Evolutionary conservation across 2,329 filamentous ascomycete genomes (phyloP), one percentile per base, ranked within the genome.

Genomic region (Microsporum audouinii): DNA sequence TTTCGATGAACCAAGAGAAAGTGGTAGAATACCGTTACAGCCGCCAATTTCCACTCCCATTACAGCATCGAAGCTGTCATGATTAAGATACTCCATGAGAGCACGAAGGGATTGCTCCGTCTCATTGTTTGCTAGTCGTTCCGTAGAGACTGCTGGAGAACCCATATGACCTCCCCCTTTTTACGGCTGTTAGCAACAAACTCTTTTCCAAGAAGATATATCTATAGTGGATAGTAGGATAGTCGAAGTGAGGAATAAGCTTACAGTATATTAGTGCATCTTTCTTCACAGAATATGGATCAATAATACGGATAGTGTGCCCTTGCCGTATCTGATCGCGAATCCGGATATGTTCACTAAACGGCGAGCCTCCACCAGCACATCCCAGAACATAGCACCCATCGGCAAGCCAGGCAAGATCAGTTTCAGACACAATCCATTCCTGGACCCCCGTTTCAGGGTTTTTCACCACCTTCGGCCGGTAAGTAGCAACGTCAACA

Each of bases 11-110:
- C 82, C 82, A 3, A 84, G 71, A 2, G 84, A 76, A 71, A 86
- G 74, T 6, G 80, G 79, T 64, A 83, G 79, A 6, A 86, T 73
- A 0, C 84, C 84, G 64, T 88, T 88, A 3, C 79, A 80, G 5
- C 85, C 85, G n/a, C 85, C 85, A 60, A 88, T 85, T 66, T 88
- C 85, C 8, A 86, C 70, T 0, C 82, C 78, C 63, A 87, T 82
- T 63, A 86, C 80, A 41, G 82, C 81, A 23, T 83, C 80, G 27
- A 81, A 78, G 0, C 69, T 68, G 14, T 71, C 68, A 41, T 76
- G 72, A 56, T 66, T 62, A n/a, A 79, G 74, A 33, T 80, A 78
- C 56, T 80, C 78, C 70, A 80, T 83, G 8, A 86, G 73, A 66
- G 82, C 81, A 2, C 66, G 63, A 49, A 75, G 71, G 0, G 75